Conservation (phyloP, 2,329 filamentous ascomycete species). For the Didymella keratinophila region DNA sequence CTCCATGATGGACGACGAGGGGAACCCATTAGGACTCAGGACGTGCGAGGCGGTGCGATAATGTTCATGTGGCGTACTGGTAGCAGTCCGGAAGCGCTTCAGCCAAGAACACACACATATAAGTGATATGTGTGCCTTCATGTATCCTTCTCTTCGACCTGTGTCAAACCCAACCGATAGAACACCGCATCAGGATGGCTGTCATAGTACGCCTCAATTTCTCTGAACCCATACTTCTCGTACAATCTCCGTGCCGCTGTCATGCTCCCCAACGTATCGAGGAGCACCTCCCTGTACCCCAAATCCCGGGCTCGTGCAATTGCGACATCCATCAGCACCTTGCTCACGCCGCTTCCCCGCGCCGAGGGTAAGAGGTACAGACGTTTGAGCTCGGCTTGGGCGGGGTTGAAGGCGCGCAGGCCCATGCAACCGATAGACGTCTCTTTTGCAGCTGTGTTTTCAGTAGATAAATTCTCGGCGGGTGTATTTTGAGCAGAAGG, state of each 20-base stretch:
- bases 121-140: not conserved
- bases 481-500: no score
- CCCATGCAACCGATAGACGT: conserved; percentile 60
- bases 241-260: conserved; percentile 60
- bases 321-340: conserved; percentile 55
- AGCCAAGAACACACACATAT: no score
- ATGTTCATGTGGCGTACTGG: not conserved
- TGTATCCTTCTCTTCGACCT: not conserved
- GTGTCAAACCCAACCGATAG: conserved; percentile 50
- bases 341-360: conserved; percentile 60
- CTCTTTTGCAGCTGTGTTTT: not conserved
- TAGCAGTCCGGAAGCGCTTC: not conserved
- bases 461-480: not conserved
- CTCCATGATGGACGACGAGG: not conserved
- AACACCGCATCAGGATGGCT: conserved; percentile 63
- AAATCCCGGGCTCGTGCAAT: conserved; percentile 56
- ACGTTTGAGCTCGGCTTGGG: conserved; percentile 64
- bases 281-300: conserved; percentile 61
- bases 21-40: not conserved
- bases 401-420: conserved; percentile 52
- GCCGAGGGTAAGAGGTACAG: conserved; percentile 60
- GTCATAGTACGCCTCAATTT: conserved; percentile 63
- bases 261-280: conserved; percentile 66
- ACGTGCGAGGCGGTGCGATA: not conserved
- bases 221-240: conserved; percentile 59